Base-by-base conservation (phyloP, 108 stramenopile species). In the Skeletonema marinoi region DNA sequence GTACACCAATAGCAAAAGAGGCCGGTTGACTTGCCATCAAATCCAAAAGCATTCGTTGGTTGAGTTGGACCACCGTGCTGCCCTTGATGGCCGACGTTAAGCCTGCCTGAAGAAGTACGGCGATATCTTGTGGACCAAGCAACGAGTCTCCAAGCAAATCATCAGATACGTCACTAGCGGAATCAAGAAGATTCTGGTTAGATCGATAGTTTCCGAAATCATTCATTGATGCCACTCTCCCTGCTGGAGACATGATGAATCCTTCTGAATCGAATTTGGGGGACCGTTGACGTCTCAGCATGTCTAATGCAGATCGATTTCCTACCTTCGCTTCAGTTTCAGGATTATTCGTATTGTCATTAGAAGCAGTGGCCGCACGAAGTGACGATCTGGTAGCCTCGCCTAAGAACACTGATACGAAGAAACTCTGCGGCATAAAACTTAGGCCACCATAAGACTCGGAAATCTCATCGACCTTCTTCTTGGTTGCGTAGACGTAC, bases 31-130 rank as follows among this genome's bases (percentile, higher is more conserved):
- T 92, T 16, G 93, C 90, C 73, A 96, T 90, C 29, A 96, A 74
- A 76, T 96, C 93, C 35, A 96, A 70, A 36, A 96, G 89, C 93
- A 96, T 96, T 46, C 96, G 75, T 74, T 96, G 96, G 66, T 96
- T 96, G 3, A 96, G 84, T 73, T 96, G 96, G 11, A 96, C 96
- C 32, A 96, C 96, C 3, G 95, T 93, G 3, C 92, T 93, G 16
- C 89, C 88, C 77, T 94, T 94, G 88, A 96, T 89, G 9, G 90
- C 88, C 16, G 91, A 92, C 4, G 93, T 92, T 41, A 96, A 73
- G 14, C 96, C 96, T 9, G 93, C 91, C 70, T 96, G 96, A 19
- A 96, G 83, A n/a, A 96, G 77, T 31, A 94, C 94, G 16, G 96
- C 93, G 12, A 96, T 91, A 70, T 96, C 96, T 48, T 85, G 85